Evolutionary conservation across 2,329 filamentous ascomycete species (phyloP).

Genomic region (Pseudocercospora cruenta): DNA sequence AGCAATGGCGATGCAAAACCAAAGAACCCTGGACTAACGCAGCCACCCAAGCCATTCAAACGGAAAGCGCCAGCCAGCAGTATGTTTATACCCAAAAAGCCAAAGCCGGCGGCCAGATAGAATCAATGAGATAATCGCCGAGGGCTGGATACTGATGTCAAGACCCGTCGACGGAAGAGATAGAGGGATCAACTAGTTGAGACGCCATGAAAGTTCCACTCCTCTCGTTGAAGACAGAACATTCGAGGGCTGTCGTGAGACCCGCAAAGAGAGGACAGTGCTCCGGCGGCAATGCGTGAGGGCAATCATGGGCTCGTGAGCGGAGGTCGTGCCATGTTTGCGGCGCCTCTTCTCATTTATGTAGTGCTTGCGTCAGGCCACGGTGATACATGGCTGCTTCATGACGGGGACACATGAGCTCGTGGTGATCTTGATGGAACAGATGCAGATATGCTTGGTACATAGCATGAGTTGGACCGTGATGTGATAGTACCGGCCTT

Average conservation of each 20-base stretch:
- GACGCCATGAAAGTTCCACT: too few relatives aligned
- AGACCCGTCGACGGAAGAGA: neutral
- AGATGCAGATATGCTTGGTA: neutral
- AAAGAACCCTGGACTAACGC: neutral
- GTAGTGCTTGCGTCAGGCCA: neutral
- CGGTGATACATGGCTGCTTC: constrained; percentile 17
- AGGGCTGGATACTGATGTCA: neutral
- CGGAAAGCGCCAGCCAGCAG: constrained; percentile 14
- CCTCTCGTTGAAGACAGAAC: too few relatives aligned
- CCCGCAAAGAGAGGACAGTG: too few relatives aligned
- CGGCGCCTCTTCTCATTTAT: neutral
- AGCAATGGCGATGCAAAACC: constrained; percentile 6
- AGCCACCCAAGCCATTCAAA: constrained; percentile 18
- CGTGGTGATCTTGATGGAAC: neutral
- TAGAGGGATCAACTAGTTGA: too few relatives aligned
- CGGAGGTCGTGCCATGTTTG: neutral
- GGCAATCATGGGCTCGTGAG: too few relatives aligned
- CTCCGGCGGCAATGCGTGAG: too few relatives aligned
- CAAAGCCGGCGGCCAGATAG: neutral
- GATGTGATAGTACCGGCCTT: neutral
- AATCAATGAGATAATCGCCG: neutral
- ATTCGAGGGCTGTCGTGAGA: too few relatives aligned
- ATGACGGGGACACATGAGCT: neutral
- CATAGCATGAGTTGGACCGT: neutral
- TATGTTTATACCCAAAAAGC: constrained; percentile 24